phyloP scores from a whole-genome alignment of 2,329 filamentous ascomycete genomes.

The Fusarium chlamydosporum region DNA sequence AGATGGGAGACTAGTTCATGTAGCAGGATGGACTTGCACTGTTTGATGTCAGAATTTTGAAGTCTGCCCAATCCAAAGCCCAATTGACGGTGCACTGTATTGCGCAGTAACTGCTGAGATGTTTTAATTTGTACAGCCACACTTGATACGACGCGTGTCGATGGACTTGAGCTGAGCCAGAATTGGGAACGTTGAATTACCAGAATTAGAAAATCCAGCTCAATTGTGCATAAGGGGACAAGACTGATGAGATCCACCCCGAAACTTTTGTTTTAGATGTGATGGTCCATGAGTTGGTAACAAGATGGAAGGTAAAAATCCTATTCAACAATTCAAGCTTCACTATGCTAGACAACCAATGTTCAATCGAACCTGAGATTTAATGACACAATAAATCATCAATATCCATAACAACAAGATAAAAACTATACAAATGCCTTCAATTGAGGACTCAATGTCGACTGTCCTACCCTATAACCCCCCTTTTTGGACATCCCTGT shows the following conservation, averaged over 20 bases:
- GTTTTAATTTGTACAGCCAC: conserved; percentile 37
- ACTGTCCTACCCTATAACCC: conserved; percentile 36
- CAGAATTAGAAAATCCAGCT: not conserved
- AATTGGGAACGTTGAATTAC: conserved; percentile 6
- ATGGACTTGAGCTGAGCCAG: conserved; percentile 11
- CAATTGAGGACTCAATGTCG: not conserved
- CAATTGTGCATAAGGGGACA: not conserved
- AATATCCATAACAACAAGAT: not conserved
- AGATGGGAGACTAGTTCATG: conserved; percentile 36
- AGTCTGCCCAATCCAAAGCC: conserved; percentile 35
- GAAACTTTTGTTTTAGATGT: conserved; percentile 3
- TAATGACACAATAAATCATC: not conserved
- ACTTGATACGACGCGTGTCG: conserved; percentile 35
- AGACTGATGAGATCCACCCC: not conserved
- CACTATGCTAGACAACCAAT: not conserved
- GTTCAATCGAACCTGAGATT: not conserved
- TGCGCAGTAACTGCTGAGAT: conserved; percentile 8
- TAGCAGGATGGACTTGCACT: conserved; percentile 3
- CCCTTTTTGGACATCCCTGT: conserved; percentile 44
- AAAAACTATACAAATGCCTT: not conserved
- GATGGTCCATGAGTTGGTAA: not conserved
- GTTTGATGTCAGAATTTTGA: conserved; percentile 7
- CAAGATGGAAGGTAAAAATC: not conserved
- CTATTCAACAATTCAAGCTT: not conserved
- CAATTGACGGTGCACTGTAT: conserved; percentile 26